Base-by-base conservation (phyloP, 31 red algal genomes). In the Odonthalia washingtoniensis region DNA sequence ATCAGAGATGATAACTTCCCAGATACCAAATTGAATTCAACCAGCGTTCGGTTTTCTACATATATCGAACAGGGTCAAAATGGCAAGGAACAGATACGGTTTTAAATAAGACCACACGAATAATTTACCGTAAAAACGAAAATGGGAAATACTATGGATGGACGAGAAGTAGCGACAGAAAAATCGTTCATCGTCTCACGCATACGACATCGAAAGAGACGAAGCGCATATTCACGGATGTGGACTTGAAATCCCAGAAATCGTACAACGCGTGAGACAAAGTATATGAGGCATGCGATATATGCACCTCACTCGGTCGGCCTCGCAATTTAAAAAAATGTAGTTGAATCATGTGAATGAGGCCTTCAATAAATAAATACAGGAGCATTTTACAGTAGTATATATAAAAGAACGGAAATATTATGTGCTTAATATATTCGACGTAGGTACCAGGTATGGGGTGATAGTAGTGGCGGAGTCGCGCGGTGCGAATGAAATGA, bases 311-410 rank as follows among this genome's bases (percentile, higher is more conserved):
- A n/a, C n/a, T n/a, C n/a, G n/a, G n/a, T n/a, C n/a, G n/a, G n/a
- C n/a, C n/a, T n/a, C n/a, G n/a, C 41, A 0, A 5, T 74, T 16
- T 14, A 30, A 42, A 12, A 85, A 74, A 42, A 65, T 70, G 0
- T 87, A 42, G 14, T 39, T 87, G 32, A 34, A 41, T 27, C 72
- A 87, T 46, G 72, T 78, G 5, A 78, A 87, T 65, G 49, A 87
- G 73, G 73, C 42, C 5, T 87, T 69, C 37, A 87, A 78, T 43
- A 31, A 33, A 33, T 44, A 87, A 1, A 5, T 87, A 26, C 84
- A 87, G 1, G 1, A 1, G 16, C 72, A 87, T 34, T 66, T 87
- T 78, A 44, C 60, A 3, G 73, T 64, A 24, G 24, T 38, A n/a
- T 17, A 18, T 0, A 87, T 87, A 2, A 16, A 53, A n/a, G 52